Conservation (phyloP, 768 basidiomycete genomes). For the Phylloporus sp. region DNA sequence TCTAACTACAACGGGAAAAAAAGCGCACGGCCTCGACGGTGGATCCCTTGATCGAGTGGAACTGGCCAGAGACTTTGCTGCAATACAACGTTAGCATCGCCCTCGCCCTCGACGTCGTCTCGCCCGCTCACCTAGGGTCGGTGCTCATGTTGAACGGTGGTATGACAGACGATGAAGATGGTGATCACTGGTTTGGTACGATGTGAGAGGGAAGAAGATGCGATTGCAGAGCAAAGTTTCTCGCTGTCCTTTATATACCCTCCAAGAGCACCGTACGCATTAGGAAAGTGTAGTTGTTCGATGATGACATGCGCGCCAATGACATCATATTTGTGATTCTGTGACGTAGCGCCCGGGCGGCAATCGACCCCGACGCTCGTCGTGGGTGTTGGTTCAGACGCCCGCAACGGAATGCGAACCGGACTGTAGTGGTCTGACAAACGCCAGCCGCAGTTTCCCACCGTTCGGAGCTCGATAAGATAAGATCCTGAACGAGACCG, state of each 20-base stretch:
- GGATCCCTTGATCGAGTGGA: slow-evolving; percentile 37
- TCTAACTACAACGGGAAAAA: background rate
- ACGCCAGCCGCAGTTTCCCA: too few species aligned
- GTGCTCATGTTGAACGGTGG: slow-evolving; percentile 6
- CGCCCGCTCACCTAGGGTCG: slow-evolving; percentile 24
- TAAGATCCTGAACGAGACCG: too few species aligned
- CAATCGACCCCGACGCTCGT: slow-evolving; percentile 6
- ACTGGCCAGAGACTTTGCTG: slow-evolving; percentile 34
- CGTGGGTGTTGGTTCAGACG: too few species aligned
- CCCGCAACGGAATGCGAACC: background rate
- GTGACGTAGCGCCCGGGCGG: slow-evolving; percentile 21
- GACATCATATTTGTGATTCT: slow-evolving; percentile 25
- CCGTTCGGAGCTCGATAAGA: too few species aligned
- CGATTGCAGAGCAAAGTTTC: background rate
- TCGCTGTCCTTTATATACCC: slow-evolving; percentile 24
- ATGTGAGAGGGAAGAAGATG: slow-evolving; percentile 4
- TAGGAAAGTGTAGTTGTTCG: slow-evolving; percentile 24
- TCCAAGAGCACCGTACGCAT: slow-evolving; percentile 19
- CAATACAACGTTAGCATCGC: background rate
- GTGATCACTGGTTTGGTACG: background rate
- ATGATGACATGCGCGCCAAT: slow-evolving; percentile 21
- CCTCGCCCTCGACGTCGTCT: background rate
- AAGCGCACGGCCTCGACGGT: slow-evolving; percentile 29
- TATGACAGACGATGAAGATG: background rate
- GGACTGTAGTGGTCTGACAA: background rate